Base-by-base conservation (phyloP, 164 flowering plant species). In the Magnolia changhungtana region DNA sequence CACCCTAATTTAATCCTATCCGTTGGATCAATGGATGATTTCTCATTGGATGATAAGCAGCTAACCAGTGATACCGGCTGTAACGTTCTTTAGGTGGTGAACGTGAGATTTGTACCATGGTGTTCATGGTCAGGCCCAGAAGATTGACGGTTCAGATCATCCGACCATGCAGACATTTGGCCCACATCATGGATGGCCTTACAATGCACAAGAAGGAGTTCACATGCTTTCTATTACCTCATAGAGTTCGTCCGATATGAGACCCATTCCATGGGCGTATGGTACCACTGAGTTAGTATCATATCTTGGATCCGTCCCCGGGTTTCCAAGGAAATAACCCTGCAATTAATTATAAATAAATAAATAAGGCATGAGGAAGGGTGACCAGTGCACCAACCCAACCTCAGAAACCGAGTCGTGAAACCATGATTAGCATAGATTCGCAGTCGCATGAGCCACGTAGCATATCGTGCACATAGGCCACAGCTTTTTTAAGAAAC, bases 321-420 rank as follows among this genome's bases (percentile, higher is more conserved):
- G 87, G 50, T 85, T 86, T 19, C 92, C 89, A 8, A 85, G 76
- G 31, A 88, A 23, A 71, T 87, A 88, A 1, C 93, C 91, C 91
- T 90, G 77, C 52, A 79, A 13, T 27, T 16, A 52, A 61, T 71
- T 71, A 27, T 27, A 27, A 27, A 27, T 27, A 27, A 27, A 27
- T 1, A 37, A 37, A 37, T 5, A 37, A 37, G 7, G 45, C 45
- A 37, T 37, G 45, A 37, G 45, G 7, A 5, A 37, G 45, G 45
- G 45, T 37, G 45, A 37, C 5, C 5, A 2, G 45, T 37, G 45
- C 45, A 37, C 45, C 45, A 37, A 37, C 45, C 45, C 45, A 37
- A 37, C 45, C 4, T n/a, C 45, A 37, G 45, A 4, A 37, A 37
- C 45, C 5, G 45, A 37, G 45, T 37, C 45, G 45, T 37, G 6